Evolutionary conservation across 208 protist species (phyloP).

Genomic region (Spongospora subterranea): DNA sequence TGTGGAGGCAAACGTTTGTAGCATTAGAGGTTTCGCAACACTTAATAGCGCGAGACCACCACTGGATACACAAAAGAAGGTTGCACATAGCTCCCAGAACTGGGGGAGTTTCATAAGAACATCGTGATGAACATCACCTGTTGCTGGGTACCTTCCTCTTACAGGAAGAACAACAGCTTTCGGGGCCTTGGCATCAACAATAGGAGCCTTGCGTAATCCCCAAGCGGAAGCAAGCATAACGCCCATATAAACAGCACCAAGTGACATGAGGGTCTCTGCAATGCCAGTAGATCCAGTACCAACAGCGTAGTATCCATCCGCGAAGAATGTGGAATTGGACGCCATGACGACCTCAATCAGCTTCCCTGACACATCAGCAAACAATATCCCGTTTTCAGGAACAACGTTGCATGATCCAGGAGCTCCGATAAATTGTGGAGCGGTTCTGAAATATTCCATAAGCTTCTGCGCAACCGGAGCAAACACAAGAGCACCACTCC

Average conservation of each 20-base stretch:
- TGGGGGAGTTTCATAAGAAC: conserved; percentile 59
- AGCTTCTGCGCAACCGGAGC: conserved; percentile 52
- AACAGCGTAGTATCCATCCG: conserved; percentile 24
- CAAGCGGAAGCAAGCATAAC: conserved; percentile 4
- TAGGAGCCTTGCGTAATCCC: conserved; percentile 43
- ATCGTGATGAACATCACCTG: conserved; percentile 13
- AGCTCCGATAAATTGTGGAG: conserved; percentile 43
- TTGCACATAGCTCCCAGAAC: conserved; percentile 54
- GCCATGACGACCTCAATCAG: conserved; percentile 40
- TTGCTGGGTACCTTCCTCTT: background rate
- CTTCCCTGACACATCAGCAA: background rate
- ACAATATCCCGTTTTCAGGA: background rate
- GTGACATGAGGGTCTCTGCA: background rate
- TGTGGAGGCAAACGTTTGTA: conserved; percentile 44
- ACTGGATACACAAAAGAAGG: conserved; percentile 49
- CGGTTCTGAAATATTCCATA: background rate
- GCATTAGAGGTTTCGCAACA: conserved; percentile 57
- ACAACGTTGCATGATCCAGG: background rate
- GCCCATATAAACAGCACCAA: background rate
- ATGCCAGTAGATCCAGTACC: conserved; percentile 13
- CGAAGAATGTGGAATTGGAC: background rate
- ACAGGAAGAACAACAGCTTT: background rate
- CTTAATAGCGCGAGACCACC: conserved; percentile 56
- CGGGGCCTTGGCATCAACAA: background rate
- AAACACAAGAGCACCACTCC: conserved; percentile 59